Evolutionary conservation across 2,329 filamentous ascomycete species (phyloP).

Genomic region (Claviceps sp.): DNA sequence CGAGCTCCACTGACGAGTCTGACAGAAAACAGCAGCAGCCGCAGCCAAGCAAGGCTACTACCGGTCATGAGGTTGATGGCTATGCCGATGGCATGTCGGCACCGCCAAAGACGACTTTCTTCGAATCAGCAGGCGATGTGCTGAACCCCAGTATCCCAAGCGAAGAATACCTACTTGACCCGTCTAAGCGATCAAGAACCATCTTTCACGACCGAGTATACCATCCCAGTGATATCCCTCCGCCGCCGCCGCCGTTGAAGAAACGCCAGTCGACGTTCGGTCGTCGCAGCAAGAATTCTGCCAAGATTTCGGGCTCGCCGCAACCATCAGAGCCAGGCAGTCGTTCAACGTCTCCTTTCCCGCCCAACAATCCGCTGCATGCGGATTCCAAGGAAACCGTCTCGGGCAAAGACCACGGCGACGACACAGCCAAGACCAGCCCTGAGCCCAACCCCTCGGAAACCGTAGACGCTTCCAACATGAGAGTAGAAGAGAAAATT

Average conservation of each 20-base stretch:
- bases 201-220: conserved; percentile 98
- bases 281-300: conserved; percentile 19
- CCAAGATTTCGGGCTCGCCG: conserved; percentile 12
- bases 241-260: conserved; percentile 62
- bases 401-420: conserved; percentile 38
- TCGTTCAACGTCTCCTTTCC: conserved; percentile 20
- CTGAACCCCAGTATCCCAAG: conserved; percentile 81
- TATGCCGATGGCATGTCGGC: conserved; percentile 41
- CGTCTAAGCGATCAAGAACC: conserved; percentile 65
- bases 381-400: conserved; percentile 23
- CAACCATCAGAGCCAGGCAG: conserved; percentile 15
- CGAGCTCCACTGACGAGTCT: conserved; percentile 7
- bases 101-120: conserved; percentile 82
- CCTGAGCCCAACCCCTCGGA: conserved; percentile 27
- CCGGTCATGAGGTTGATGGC: conserved; percentile 34
- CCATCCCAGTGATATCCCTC: conserved; percentile 83
- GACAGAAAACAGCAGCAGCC: conserved; percentile 8
- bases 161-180: conserved; percentile 70
- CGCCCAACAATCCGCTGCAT: conserved; percentile 22
- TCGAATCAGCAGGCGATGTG: conserved; percentile 87
- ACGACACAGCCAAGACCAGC: conserved; percentile 34
- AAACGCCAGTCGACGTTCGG: conserved; percentile 29
- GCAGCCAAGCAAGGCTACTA: conserved; percentile 27
- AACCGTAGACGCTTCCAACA: conserved; percentile 45
- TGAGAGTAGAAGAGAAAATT: conserved; percentile 97